Evolutionary conservation across 306 rosid genomes (phyloP).

Genomic region (Vigna reflexopilosa): DNA sequence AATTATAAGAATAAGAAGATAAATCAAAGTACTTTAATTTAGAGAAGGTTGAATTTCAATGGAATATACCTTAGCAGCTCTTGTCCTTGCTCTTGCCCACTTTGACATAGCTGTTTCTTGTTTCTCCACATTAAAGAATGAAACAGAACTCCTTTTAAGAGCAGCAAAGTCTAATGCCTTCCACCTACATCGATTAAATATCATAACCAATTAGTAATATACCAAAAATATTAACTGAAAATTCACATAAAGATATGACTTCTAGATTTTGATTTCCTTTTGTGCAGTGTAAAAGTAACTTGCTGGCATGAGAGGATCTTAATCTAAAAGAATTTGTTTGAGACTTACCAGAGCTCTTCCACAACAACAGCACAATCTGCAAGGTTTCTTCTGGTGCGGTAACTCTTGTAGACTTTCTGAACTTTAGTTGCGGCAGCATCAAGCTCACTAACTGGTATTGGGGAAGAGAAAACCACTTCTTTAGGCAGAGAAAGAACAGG

Average conservation of each 20-base stretch:
- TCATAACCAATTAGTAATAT: conserved; percentile 23
- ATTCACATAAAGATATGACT: not conserved
- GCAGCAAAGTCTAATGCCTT: conserved; percentile 82
- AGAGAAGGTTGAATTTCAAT: conserved; percentile 29
- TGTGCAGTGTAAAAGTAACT: not conserved
- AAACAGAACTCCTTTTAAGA: conserved; percentile 77
- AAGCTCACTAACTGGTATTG: conserved; percentile 79
- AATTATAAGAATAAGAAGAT: not conserved
- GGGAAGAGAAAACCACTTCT: conserved; percentile 61
- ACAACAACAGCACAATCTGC: conserved; percentile 98
- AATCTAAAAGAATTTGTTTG: not conserved
- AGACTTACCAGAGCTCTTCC: conserved; percentile 91
- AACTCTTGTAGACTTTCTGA: conserved; percentile 92
- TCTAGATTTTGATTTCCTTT: not conserved
- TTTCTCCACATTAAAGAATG: conserved; percentile 72
- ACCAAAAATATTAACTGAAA: not conserved
- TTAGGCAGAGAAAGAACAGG: conserved; percentile 76
- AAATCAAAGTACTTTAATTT: not conserved
- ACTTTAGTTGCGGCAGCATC: conserved; percentile 87
- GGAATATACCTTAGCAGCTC: conserved; percentile 81
- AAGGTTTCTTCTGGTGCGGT: conserved; percentile 86
- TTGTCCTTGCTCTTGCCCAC: conserved; percentile 94
- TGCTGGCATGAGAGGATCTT: not conserved
- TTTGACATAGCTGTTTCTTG: conserved; percentile 79
- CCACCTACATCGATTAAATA: conserved; percentile 68